Evolutionary conservation across 257 asterid genomes (phyloP), one percentile per base, ranked within the genome.

Genomic region (Marsdenia floribunda): DNA sequence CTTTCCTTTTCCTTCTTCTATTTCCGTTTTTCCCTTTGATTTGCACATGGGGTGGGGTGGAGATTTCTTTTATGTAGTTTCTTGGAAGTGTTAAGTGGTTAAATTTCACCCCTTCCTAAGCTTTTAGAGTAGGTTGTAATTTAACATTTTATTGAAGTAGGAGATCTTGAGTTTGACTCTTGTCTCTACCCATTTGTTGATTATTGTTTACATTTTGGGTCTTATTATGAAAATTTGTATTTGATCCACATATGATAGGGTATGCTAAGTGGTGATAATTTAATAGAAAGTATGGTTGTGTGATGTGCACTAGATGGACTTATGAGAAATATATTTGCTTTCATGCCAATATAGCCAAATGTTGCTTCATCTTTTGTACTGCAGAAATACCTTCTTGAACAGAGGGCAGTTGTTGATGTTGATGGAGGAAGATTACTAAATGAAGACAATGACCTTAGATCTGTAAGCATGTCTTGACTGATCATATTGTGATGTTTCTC

Each of bases 401-500:
- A 92, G 82, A 91, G 91, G 78, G 99, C 99, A 73, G 96, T 94
- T 78, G 81, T 83, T 80, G 96, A 94, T 84, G 83, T 70, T 84
- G 97, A 92, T 79, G 97, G 94, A 78, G 89, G 97, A 76, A 94
- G 90, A 86, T 84, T 90, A 81, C 93, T 94, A 78, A 94, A 94
- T 83, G 99, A 94, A 83, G 97, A 94, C 80, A 88, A 88, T 79
- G 99, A 94, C 83, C 73, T 92, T 68, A 87, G 99, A 90, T 78
- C 97, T 80, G 99, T 94, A 89, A 88, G 97, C 44, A 44, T 21
- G 63, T 77, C 72, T 64, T 79, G 67, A 57, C 5, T 46, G 42
- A 63, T 72, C 68, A 57, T 74, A 16, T 33, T 5, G 15, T 52
- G 49, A 50, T 75, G 73, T 46, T 68, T 72, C 58, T 19, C 35